Evolutionary conservation across 208 protist genomes (phyloP).

Genomic region (Entamoeba invadens): DNA sequence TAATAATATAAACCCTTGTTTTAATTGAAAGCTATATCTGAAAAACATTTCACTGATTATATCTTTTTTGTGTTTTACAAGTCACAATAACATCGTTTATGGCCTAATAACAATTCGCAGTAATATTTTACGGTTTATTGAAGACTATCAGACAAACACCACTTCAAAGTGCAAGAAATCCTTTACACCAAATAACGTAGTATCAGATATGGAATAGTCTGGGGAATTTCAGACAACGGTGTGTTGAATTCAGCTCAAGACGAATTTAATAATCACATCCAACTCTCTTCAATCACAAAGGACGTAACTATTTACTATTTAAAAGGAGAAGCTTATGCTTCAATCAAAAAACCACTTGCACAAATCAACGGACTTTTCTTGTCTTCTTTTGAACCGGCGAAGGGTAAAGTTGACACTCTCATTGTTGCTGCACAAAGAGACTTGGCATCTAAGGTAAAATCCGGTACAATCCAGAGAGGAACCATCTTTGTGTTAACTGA

Average conservation of each 20-base stretch:
- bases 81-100: no score
- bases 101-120: no score
- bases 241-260: neutral
- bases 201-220: neutral
- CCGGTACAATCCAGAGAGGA: neutral
- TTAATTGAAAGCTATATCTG: no score
- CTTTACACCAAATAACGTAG: neutral
- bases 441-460: neutral
- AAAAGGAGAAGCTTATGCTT: neutral
- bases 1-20: no score
- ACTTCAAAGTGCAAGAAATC: neutral
- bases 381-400: neutral
- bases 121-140: no score
- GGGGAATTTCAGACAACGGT: neutral
- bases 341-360: neutral
- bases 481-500: neutral
- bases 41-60: no score
- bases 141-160: neutral
- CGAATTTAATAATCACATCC: neutral
- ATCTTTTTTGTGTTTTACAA: no score
- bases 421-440: neutral
- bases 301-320: neutral
- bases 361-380: neutral
- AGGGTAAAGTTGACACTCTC: neutral
- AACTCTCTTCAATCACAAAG: neutral